Conservation (phyloP, 2,329 filamentous ascomycete genomes). For the Exophiala sideris region DNA sequence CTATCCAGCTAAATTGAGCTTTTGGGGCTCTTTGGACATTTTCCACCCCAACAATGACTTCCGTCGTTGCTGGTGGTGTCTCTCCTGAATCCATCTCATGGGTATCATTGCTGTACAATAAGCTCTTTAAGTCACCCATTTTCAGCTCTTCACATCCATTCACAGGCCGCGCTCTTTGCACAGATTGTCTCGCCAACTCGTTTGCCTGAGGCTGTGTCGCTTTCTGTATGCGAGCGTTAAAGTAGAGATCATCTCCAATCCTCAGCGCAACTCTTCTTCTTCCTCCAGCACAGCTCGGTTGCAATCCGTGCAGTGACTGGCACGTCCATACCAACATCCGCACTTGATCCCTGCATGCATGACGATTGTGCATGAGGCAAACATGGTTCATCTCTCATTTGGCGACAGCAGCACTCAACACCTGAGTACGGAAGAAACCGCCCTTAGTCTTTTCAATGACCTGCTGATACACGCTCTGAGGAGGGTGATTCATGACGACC, state of each 20-base stretch:
- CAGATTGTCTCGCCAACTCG: neutral
- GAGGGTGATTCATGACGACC: constrained; percentile 98
- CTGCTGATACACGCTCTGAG: constrained; percentile 97
- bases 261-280: no score
- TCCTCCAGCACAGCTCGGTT: no score
- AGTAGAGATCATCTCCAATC: no score
- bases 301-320: no score
- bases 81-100: constrained; percentile 14
- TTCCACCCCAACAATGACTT: no score
- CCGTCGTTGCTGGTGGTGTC: neutral
- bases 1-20: no score
- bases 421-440: constrained; percentile 96
- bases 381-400: constrained; percentile 37
- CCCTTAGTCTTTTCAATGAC: constrained; percentile 99
- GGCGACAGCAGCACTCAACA: constrained; percentile 63
- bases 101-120: constrained; percentile 10
- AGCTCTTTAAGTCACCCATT: no score
- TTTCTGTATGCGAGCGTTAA: no score
- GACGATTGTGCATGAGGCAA: neutral
- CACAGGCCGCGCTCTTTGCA: neutral
- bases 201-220: no score
- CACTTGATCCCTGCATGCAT: neutral
- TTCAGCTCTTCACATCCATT: no score
- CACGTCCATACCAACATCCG: no score
- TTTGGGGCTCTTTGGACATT: no score